Percentiles rank a stretch among this genome's conserved stretches.
These are phyloP conservation scores for Melanopsichium pennsylvanicum DNA, from an alignment of 1,284 basidiomycete genomes.

Conservation along the genomic window DNA sequence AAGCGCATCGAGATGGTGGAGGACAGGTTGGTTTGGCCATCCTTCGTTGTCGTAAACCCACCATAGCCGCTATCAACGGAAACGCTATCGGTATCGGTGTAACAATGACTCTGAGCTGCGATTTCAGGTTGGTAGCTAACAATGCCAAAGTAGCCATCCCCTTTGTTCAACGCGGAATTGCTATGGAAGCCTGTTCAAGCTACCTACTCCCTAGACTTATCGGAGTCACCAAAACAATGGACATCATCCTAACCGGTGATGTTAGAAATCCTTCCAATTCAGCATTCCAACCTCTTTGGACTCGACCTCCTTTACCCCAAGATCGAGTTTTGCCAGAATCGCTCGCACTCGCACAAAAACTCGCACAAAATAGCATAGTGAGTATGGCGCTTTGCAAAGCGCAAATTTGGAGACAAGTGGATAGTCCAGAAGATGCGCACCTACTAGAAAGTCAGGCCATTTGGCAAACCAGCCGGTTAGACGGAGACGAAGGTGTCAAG, in stretches of 20 bases:
- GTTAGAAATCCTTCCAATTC: too few species aligned
- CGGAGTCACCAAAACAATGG: constrained; percentile 48
- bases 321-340: constrained; percentile 37
- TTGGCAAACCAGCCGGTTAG: constrained; percentile 34
- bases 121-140: constrained; percentile 37
- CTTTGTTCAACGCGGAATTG: constrained; percentile 54
- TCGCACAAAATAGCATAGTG: constrained; percentile 45
- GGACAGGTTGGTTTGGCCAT: constrained; percentile 44
- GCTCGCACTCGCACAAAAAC: constrained; percentile 38
- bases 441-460: constrained; percentile 48
- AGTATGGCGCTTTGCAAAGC: constrained; percentile 55
- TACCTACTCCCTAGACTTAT: constrained; percentile 51
- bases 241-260: constrained; percentile 54
- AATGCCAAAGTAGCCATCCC: constrained; percentile 55
- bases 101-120: constrained; percentile 49
- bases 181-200: constrained; percentile 48
- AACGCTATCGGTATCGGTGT: constrained; percentile 57
- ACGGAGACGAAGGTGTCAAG: constrained; percentile 50
- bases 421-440: constrained; percentile 49
- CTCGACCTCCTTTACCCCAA: constrained; percentile 17
- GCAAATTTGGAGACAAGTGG: constrained; percentile 43
- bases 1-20: constrained; percentile 50
- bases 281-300: constrained; percentile 37
- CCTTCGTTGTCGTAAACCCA: constrained; percentile 46
- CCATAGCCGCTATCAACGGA: constrained; percentile 56